Percentiles rank a stretch among this genome's conserved stretches.
Conservation (phyloP, 352 stramenopile species). For the Nothophytophthora sp. region DNA sequence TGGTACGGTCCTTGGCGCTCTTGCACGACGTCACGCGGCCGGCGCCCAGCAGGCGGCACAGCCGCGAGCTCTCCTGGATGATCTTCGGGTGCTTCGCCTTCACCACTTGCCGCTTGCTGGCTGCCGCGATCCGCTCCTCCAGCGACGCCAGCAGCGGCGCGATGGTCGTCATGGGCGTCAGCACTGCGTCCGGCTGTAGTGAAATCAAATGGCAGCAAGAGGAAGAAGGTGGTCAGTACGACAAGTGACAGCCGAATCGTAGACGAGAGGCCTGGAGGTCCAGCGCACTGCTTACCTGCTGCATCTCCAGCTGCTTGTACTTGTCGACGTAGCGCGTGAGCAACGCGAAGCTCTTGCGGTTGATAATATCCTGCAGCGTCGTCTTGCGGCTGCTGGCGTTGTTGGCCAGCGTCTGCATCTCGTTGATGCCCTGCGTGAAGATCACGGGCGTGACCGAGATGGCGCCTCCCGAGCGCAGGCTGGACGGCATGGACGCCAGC, state of each 20-base stretch:
- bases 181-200: slow-evolving; percentile 41
- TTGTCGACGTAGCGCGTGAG: slow-evolving; percentile 62
- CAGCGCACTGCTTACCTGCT: slow-evolving; percentile 25
- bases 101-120: slow-evolving; percentile 64
- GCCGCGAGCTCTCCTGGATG: slow-evolving; percentile 60
- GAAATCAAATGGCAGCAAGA: slow-evolving; percentile 17
- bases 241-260: not conserved
- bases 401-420: slow-evolving; percentile 83
- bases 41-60: slow-evolving; percentile 85
- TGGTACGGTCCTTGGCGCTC: slow-evolving; percentile 95
- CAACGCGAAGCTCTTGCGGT: slow-evolving; percentile 66
- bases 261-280: not conserved
- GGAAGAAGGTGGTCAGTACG: too few relatives aligned
- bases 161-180: slow-evolving; percentile 44
- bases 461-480: slow-evolving; percentile 43
- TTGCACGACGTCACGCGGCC: slow-evolving; percentile 95
- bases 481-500: slow-evolving; percentile 41
- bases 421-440: slow-evolving; percentile 81
- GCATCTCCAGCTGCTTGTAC: slow-evolving; percentile 52
- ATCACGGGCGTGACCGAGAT: slow-evolving; percentile 67
- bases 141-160: slow-evolving; percentile 44
- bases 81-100: slow-evolving; percentile 82
- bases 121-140: slow-evolving; percentile 49
- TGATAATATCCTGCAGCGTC: slow-evolving; percentile 73
- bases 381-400: slow-evolving; percentile 70